Base-by-base conservation (phyloP, 2,329 filamentous ascomycete species). In the Fusarium coicis region DNA sequence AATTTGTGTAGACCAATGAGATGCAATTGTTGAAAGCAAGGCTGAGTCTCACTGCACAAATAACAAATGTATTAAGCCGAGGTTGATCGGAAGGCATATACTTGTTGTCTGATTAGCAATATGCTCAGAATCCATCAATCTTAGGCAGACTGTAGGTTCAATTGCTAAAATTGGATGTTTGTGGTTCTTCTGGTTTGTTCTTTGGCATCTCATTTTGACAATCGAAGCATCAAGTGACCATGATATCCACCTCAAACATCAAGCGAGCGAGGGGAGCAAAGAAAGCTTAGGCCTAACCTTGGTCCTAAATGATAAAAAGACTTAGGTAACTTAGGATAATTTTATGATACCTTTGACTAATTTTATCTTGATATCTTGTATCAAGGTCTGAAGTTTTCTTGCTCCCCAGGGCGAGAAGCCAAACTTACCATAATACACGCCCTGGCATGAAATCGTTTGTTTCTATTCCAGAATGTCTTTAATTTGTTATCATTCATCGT, bases 21-120 rank as follows among this genome's bases (percentile, higher is more conserved):
- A 30, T 46, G 19, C 30, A n/a, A 34, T 50, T 50, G 10, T 49
- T 15, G 19, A 39, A 63, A 28, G 62, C 63, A 72, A 74, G 70
- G 70, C 70, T 72, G 63, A 68, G 54, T 32, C 9, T 42, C n/a
- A 47, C 23, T 32, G 56, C 23, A 55, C 43, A 63, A 52, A 7
- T 6, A 46, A 49, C 49, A 36, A 54, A 54, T 26, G 55, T 32
- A 40, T 40, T 23, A 66, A 34, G 23, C 36, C 46, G 37, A 52
- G 37, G 39, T 16, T 30, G 34, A 66, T 61, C 52, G 44, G 47
- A 37, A 34, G 47, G 47, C 47, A 73, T 65, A 57, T 61, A 40
- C 26, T 26, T 26, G 26, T 40, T 66, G n/a, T 40, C 39, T 30
- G 5, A 15, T 36, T 2, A 11, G 2, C 28, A 55, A 26, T 3